A percentile compares a stretch with the other conserved stretches of the same genome.
phyloP scores from a whole-genome alignment of 192 early-diverging fungal species.

The Chytriomyces sp. region DNA sequence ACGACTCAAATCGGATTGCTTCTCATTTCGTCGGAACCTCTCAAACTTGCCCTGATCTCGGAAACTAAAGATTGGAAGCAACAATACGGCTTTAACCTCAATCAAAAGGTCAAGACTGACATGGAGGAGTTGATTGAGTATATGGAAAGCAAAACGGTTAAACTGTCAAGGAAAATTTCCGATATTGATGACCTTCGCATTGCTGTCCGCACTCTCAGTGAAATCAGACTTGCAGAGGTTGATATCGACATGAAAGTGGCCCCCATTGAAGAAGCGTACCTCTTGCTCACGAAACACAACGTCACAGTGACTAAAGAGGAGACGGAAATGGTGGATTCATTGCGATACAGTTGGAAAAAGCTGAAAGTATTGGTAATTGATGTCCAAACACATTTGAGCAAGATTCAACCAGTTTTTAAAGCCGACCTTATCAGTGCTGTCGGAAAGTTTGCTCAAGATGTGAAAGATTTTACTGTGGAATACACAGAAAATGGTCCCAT shows the following conservation, averaged over 20 bases:
- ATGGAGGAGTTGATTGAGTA: slow-evolving; percentile 72
- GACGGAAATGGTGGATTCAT: slow-evolving; percentile 69
- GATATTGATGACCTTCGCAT: slow-evolving; percentile 68
- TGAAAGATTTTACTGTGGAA: slow-evolving; percentile 63
- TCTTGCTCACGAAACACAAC: slow-evolving; percentile 61
- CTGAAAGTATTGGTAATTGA: slow-evolving; percentile 64
- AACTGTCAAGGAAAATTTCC: slow-evolving; percentile 58
- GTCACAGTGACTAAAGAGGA: slow-evolving; percentile 65
- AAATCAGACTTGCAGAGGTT: slow-evolving; percentile 65
- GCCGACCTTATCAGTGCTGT: slow-evolving; percentile 60
- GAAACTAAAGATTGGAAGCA: slow-evolving; percentile 75
- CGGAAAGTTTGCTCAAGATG: slow-evolving; percentile 61
- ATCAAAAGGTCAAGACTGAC: slow-evolving; percentile 65
- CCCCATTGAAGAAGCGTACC: slow-evolving; percentile 68
- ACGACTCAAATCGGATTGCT: slow-evolving; percentile 65
- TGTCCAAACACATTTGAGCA: slow-evolving; percentile 60
- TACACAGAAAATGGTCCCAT: slow-evolving; percentile 69
- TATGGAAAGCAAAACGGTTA: slow-evolving; percentile 64
- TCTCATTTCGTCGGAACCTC: slow-evolving; percentile 61
- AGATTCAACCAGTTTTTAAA: slow-evolving; percentile 67
- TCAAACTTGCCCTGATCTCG: slow-evolving; percentile 62
- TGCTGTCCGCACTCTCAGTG: slow-evolving; percentile 62
- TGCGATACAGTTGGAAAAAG: slow-evolving; percentile 72
- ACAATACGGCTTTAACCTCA: slow-evolving; percentile 65
- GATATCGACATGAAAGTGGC: slow-evolving; percentile 71